A percentile compares a stretch with the other conserved stretches of the same genome.
phyloP scores from a whole-genome alignment of 495 filamentous ascomycete species.

The Penicillium desertorum region DNA sequence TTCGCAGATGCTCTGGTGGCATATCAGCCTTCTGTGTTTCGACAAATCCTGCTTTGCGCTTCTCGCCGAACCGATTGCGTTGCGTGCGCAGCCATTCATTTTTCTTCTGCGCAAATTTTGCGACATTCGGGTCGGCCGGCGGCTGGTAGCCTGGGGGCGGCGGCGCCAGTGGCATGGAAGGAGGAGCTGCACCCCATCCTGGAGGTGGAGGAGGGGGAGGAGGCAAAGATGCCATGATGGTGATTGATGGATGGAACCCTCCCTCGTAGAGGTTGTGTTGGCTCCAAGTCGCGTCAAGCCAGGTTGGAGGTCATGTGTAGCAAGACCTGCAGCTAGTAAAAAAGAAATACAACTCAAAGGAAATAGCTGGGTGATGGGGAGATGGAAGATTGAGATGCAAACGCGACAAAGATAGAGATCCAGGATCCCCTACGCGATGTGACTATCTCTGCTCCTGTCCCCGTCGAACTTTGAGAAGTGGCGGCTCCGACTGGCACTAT shows the following conservation, averaged over 20 bases:
- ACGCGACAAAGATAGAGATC: constrained; percentile 20
- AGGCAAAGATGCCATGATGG: constrained; percentile 74
- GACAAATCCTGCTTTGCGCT: constrained; percentile 91
- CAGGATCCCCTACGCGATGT: constrained; percentile 53
- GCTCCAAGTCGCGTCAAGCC: constrained; percentile 43
- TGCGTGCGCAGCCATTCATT: constrained; percentile 96
- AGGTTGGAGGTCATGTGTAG: constrained; percentile 36
- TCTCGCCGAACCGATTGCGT: constrained; percentile 93
- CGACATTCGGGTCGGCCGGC: constrained; percentile 78
- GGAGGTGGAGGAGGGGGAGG: constrained; percentile 79
- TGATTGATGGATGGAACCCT: constrained; percentile 32
- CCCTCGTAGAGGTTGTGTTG: constrained; percentile 31
- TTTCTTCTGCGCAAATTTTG: constrained; percentile 98
- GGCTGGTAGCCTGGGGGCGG: constrained; percentile 89
- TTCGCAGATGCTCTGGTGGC: constrained; percentile 97
- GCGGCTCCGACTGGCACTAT: constrained; percentile 38
- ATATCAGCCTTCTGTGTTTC: constrained; percentile 99
- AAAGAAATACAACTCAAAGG: constrained; percentile 4
- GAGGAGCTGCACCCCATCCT: constrained; percentile 70
- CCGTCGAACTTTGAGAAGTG: constrained; percentile 37
- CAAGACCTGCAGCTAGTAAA: constrained; percentile 6
- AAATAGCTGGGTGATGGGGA: constrained; percentile 6
- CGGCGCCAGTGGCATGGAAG: constrained; percentile 72
- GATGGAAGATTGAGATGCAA: constrained; percentile 29
- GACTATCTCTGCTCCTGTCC: constrained; percentile 32